Evolutionary conservation across 306 rosid species (phyloP).

Genomic region (Lablab purpureus): DNA sequence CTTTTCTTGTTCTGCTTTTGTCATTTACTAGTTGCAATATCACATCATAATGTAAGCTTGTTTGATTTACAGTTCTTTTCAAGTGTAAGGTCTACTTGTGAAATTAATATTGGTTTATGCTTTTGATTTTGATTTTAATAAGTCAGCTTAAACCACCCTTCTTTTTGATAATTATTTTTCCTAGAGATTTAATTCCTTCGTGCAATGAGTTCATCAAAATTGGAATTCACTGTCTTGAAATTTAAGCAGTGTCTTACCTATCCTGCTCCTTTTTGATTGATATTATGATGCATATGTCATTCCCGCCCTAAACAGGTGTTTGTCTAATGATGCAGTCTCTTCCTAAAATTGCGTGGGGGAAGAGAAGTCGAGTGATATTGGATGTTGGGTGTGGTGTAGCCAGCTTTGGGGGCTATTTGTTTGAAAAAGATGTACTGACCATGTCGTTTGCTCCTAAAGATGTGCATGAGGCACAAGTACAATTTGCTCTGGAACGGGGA

Average conservation of each 20-base stretch:
- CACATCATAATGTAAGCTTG: conserved; percentile 2
- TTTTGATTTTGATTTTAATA: neutral
- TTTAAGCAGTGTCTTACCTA: neutral
- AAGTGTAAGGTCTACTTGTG: conserved; percentile 12
- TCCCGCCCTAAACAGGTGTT: conserved; percentile 17
- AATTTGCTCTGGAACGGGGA: conserved; percentile 91
- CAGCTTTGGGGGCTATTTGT: conserved; percentile 85
- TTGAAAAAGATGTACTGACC: conserved; percentile 81
- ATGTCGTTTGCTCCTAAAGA: conserved; percentile 96
- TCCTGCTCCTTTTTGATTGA: conserved; percentile 14
- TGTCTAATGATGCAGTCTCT: conserved; percentile 62
- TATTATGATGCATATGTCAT: neutral
- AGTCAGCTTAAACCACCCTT: conserved; percentile 12
- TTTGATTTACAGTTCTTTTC: conserved; percentile 22
- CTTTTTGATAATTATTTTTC: conserved; percentile 14
- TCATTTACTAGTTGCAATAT: neutral
- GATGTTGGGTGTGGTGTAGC: conserved; percentile 97
- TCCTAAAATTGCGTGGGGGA: conserved; percentile 83
- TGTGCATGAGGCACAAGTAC: conserved; percentile 92
- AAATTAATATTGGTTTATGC: neutral
- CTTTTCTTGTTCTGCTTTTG: conserved; percentile 27
- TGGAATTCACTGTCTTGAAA: conserved; percentile 17
- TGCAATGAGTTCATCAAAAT: conserved; percentile 14
- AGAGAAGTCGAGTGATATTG: conserved; percentile 80
- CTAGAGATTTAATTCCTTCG: neutral